A percentile compares a stretch with the other conserved stretches of the same genome.
phyloP scores from a whole-genome alignment of 2,329 filamentous ascomycete species.

The Alternaria novae-zelandiae region DNA sequence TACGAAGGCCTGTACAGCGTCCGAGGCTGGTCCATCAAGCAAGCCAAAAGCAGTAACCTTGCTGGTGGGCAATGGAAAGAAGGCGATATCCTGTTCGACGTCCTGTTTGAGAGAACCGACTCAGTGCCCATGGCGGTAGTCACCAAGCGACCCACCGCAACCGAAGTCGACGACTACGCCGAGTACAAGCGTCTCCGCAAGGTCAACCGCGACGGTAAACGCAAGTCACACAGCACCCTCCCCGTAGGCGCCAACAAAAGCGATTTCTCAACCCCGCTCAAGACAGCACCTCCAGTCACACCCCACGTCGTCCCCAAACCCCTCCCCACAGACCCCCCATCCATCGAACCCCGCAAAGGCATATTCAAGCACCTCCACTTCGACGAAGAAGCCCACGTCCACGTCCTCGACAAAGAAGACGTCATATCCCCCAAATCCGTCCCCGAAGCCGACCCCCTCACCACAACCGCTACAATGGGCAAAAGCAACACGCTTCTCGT shows the following conservation, averaged over 20 bases:
- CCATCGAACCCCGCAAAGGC: conserved; percentile 1
- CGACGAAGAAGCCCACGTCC: conserved; percentile 7
- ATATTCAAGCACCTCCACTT: conserved; percentile 19
- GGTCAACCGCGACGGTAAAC: conserved; percentile 22
- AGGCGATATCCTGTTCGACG: conserved; percentile 45
- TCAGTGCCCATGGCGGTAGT: conserved; percentile 46
- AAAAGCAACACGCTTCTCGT: conserved; percentile 1
- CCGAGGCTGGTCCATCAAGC: conserved; percentile 51
- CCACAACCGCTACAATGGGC: neutral
- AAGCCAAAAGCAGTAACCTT: conserved; percentile 23
- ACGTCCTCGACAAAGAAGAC: neutral
- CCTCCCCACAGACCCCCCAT: neutral
- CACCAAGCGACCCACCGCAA: conserved; percentile 48
- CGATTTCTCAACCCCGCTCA: conserved; percentile 2
- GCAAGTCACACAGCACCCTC: neutral
- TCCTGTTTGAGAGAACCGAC: conserved; percentile 49
- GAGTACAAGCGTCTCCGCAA: conserved; percentile 55
- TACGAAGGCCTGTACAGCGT: conserved; percentile 55
- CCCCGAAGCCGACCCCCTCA: conserved; percentile 7
- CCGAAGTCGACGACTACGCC: conserved; percentile 56
- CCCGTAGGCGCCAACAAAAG: neutral
- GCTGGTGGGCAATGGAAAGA: conserved; percentile 21
- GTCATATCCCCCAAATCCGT: conserved; percentile 18
- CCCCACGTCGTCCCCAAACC: neutral
- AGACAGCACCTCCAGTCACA: conserved; percentile 20